Base-by-base conservation (phyloP, 208 protist genomes). In the Balamuthia mandrillaris region DNA sequence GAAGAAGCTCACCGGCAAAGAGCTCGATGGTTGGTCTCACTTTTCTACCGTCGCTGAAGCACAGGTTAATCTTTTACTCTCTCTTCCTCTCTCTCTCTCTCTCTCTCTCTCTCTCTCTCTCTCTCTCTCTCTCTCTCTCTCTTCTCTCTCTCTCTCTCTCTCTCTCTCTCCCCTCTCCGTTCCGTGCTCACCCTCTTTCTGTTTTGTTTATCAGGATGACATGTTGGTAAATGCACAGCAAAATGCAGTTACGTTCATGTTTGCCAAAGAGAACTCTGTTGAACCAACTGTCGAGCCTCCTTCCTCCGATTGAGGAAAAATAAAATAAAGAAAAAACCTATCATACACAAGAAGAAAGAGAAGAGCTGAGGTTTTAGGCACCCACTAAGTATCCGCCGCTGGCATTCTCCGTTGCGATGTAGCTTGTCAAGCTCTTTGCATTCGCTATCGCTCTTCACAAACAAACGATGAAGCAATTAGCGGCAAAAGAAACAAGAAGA, bases 1-100 rank as follows among this genome's bases (percentile, higher is more conserved):
- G 66, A 77, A 77, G 66, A 45, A 77, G 9, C 54, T 77, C 27
- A 56, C 66, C 12, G 66, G 66, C 3, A 45, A 77, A 27, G 66
- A 77, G 27, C 66, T 77, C 44, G 66, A 77, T 14, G 44, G 44
- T 27, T 77, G 66, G 66, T 39, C 49, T 24, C 66, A 77, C 44
- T 77, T 47, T 33, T 45, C 66, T 3, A 56, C 66, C 9, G 66
- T 77, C 2, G 42, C 49, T 2, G 49, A 77, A n/a, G 66, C 54
- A 4, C 66, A 77, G 66, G 66, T 77, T 39, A 3, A 27, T 24
- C 10, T 18, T 24, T 14, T 54, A 54, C 16, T 54, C 14, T 24
- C 47, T 54, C 47, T 24, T 14, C 14, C 18, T 18, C 14, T 18
- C 47, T 54, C 16, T 54, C 16, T 54, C 18, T 54, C 18, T 54